Evolutionary conservation across 2,329 filamentous ascomycete species (phyloP).

Genomic region (Alternaria sp.): DNA sequence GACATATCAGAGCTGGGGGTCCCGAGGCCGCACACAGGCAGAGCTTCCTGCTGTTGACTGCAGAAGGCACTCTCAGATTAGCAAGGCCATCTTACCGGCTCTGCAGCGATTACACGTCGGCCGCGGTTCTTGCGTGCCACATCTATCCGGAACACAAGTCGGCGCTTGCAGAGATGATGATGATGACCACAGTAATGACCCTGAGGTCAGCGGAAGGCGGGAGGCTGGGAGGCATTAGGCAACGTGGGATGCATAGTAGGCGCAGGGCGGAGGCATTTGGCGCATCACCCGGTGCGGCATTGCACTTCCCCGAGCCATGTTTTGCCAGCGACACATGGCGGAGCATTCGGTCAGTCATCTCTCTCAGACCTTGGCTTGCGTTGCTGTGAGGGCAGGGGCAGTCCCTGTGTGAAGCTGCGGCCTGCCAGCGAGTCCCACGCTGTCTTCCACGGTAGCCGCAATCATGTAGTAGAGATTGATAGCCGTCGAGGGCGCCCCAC

Average conservation of each 20-base stretch:
- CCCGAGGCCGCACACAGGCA: slow-evolving; percentile 10
- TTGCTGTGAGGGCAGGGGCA: slow-evolving; percentile 5
- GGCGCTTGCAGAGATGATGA: slow-evolving; percentile 16
- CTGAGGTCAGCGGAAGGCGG: not conserved
- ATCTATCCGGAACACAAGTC: slow-evolving; percentile 10
- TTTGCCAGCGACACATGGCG: slow-evolving; percentile 23
- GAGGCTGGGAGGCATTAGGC: slow-evolving; percentile 10
- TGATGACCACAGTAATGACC: slow-evolving; percentile 1
- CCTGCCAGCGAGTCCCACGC: slow-evolving; percentile 9
- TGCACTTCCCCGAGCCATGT: slow-evolving; percentile 24
- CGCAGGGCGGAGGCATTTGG: slow-evolving; percentile 9
- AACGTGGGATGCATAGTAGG: not conserved
- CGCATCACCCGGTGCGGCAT: slow-evolving; percentile 23
- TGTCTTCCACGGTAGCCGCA: not conserved
- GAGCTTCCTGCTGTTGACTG: slow-evolving; percentile 18
- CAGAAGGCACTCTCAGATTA: slow-evolving; percentile 28
- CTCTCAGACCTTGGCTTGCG: slow-evolving; percentile 10
- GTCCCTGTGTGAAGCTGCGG: slow-evolving; percentile 13
- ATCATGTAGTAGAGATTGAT: slow-evolving; percentile 5
- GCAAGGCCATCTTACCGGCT: slow-evolving; percentile 24
- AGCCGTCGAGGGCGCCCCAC: slow-evolving; percentile 9
- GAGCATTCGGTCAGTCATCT: slow-evolving; percentile 13
- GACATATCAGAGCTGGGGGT: slow-evolving; percentile 32
- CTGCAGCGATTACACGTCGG: slow-evolving; percentile 18
- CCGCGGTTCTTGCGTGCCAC: slow-evolving; percentile 28